Evolutionary conservation across 768 basidiomycete species (phyloP).

Genomic region (Panus rudis): DNA sequence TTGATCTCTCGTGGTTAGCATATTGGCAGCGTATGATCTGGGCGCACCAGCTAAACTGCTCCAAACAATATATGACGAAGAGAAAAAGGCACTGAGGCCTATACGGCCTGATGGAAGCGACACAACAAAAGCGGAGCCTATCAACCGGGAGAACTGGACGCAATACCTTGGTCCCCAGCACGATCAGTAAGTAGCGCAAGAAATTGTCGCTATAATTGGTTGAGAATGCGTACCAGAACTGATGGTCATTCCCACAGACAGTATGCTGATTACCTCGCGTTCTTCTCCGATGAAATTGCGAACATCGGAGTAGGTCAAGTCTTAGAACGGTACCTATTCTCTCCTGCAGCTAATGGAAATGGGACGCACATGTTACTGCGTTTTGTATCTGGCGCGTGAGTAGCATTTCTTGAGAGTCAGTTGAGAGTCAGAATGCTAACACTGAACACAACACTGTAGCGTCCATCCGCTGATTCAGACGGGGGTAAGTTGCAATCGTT

Average conservation of each 20-base stretch:
- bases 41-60: slow-evolving; percentile 41
- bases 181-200: slow-evolving; percentile 29
- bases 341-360: slow-evolving; percentile 25
- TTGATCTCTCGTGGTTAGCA: too few species aligned
- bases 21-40: slow-evolving; percentile 51
- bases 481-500: slow-evolving; percentile 34
- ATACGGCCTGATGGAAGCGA: slow-evolving; percentile 31
- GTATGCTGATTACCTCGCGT: slow-evolving; percentile 23
- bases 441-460: slow-evolving; percentile 21
- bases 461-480: slow-evolving; percentile 50
- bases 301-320: slow-evolving; percentile 30
- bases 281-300: slow-evolving; percentile 33
- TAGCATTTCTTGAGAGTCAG: slow-evolving; percentile 5
- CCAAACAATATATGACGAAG: slow-evolving; percentile 41
- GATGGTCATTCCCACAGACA: slow-evolving; percentile 22
- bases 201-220: background rate
- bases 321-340: slow-evolving; percentile 45
- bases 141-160: slow-evolving; percentile 40
- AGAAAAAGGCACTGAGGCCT: slow-evolving; percentile 32
- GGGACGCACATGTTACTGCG: slow-evolving; percentile 27
- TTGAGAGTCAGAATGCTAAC: background rate
- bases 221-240: background rate
- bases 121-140: slow-evolving; percentile 20
- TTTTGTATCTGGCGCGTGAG: slow-evolving; percentile 30
- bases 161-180: slow-evolving; percentile 45